Evolutionary conservation across 1,284 basidiomycete species (phyloP), one percentile per base, ranked within the genome.

Genomic region (Neonothopanus nambi): DNA sequence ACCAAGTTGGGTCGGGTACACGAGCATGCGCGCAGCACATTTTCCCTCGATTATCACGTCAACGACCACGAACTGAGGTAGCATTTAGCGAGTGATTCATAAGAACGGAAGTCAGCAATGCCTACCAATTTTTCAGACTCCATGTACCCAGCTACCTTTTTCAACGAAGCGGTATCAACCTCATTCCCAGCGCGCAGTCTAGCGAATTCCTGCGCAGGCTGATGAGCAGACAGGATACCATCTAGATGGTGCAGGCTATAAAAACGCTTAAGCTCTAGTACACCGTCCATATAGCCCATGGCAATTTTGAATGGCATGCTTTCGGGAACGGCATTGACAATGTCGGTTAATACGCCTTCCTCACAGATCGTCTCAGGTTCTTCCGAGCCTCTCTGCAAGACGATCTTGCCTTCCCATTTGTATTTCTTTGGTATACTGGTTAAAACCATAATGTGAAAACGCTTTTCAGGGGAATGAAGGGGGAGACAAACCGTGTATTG

Each of bases 161-260:
- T 64, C 45, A 87, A 66, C 0, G 69, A 51, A 11, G 59, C 57
- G 0, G 48, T 57, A 42, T 76, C 72, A 17, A 68, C 63, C 33
- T 78, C 77, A 38, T 66, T 65, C 12, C 67, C 64, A 5, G 70
- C 66, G 13, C 68, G 70, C 12, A 77, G 59, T 42, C 76, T 70
- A 3, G 77, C 84, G 57, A 79, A 71, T 56, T 87, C 85, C 26
- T 80, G 72, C 9, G 75, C 67, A 8, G 68, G 70, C 35, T 73
- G 71, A 57, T 79, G 53, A 13, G 55, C 55, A 13, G 37, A 15
- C 4, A 57, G 35, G 17, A 57, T 41, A 26, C 23, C 28, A 13
- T 51, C 44, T 4, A 57, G 30, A 4, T 36, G 24, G 18, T 53
- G 37, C 6, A 53, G 9, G 18, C 21, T 36, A 20, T 45, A 49